Base-by-base conservation (phyloP, 164 flowering plant genomes). In the Chloranthus sessilifolius region DNA sequence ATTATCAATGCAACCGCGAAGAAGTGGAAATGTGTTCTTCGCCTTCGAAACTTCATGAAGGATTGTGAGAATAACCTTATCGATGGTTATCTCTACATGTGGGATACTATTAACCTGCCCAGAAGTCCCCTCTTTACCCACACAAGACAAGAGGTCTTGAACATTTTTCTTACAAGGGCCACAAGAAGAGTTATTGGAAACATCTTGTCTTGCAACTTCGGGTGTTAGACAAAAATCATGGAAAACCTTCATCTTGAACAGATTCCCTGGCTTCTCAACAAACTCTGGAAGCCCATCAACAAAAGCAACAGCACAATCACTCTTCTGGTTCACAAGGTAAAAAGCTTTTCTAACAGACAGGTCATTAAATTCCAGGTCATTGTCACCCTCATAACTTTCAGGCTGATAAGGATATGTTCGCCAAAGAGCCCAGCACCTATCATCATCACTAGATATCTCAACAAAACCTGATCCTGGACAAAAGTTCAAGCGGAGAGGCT, bases 201-300 rank as follows among this genome's bases (percentile, higher is more conserved):
- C 49, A 29, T 55, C 65, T 16, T 35, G 40, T 8, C 25, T 41
- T 27, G 25, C 30, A 61, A 47, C 52, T 55, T 58, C 65, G 48
- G 35, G 60, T 51, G 59, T 28, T 38, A 59, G 47, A 62, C 65
- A 19, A 52, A 50, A 53, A 28, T 74, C 61, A 29, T 38, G 53
- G 43, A 91, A 73, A 22, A 82, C 71, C 68, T 88, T 88, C 36
- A 80, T 66, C 76, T 88, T 88, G 55, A 92, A 77, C 37, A 78
- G 76, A 69, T 81, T 76, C 63, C 98, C 98, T 50, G 96, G 95
- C 74, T 79, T 80, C 71, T 52, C 66, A 6, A 85, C 87, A 79
- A 88, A 85, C 66, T 79, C 87, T 24, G 85, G 84, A 64, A 73
- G 60, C 42, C 88, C 91, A 56, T 92, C 87, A 48, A 75, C 56